Evolutionary conservation across 768 basidiomycete species (phyloP).

Genomic region (Psilocybe cubensis): DNA sequence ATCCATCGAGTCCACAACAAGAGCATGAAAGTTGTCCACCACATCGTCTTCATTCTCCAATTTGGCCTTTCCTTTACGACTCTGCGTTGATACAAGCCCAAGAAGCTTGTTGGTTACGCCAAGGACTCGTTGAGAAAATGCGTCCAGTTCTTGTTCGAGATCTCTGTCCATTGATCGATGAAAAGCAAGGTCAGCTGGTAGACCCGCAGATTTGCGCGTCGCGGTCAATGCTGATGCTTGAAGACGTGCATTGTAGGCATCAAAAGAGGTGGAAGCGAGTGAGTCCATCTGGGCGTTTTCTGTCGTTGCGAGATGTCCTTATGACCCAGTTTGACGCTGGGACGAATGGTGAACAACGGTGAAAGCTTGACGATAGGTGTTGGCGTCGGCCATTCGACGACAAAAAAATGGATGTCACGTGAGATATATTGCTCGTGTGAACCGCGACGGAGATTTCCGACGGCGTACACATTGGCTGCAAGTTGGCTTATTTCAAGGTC

Average conservation of each 20-base stretch:
- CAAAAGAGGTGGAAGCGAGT: slow-evolving; percentile 37
- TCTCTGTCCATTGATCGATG: slow-evolving; percentile 83
- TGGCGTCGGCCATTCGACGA: too few species aligned
- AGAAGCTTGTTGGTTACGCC: slow-evolving; percentile 68
- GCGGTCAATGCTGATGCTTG: slow-evolving; percentile 66
- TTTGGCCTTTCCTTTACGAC: slow-evolving; percentile 54
- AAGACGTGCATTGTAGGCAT: slow-evolving; percentile 56
- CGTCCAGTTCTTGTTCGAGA: slow-evolving; percentile 73
- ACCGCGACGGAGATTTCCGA: too few species aligned
- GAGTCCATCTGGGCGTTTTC: too few species aligned
- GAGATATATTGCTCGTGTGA: too few species aligned
- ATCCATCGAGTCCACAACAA: slow-evolving; percentile 87
- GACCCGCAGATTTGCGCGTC: slow-evolving; percentile 60
- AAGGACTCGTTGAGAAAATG: slow-evolving; percentile 67
- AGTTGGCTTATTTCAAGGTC: too few species aligned
- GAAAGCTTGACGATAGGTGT: too few species aligned
- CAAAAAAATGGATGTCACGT: too few species aligned
- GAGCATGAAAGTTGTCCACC: slow-evolving; percentile 77
- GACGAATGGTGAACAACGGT: too few species aligned
- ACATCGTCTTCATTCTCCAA: slow-evolving; percentile 78
- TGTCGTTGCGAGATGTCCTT: too few species aligned
- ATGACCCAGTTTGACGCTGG: too few species aligned
- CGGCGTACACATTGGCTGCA: too few species aligned
- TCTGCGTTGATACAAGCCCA: slow-evolving; percentile 44
- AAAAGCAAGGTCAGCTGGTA: slow-evolving; percentile 83